Base-by-base conservation (phyloP, 129 eudicot species). In the Cynara cardunculus region DNA sequence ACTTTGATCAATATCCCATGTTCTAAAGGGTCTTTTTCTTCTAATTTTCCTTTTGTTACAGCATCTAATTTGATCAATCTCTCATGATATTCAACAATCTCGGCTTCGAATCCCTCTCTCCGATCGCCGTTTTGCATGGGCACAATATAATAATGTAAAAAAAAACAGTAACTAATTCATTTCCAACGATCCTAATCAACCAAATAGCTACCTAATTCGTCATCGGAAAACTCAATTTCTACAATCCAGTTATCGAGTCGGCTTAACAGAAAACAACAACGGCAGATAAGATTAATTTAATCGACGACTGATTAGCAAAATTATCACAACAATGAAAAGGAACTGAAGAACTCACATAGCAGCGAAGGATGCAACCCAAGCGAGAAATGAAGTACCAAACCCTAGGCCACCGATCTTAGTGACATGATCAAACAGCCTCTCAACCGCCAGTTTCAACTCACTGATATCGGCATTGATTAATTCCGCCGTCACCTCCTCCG, bases 311-410 rank as follows among this genome's bases (percentile, higher is more conserved):
- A n/a, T 56, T 5, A 56, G 1, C 24, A 24, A 18, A 56, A 56
- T 56, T 5, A 56, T n/a, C 9, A 56, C 25, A 19, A 18, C n/a
- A 56, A 56, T n/a, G 10, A 18, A 24, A n/a, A 25, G 28, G 35
- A 66, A 53, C 7, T 6, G 7, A 68, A 24, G 70, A 67, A 41
- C 88, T 85, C 75, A 93, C 98, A 91, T 91, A 41, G 97, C 91
- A 11, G 98, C 86, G 32, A 91, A 80, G 28, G 90, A 89, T 72
- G 98, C 94, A 69, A 93, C 82, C 97, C 95, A 93, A 73, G 86
- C 84, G 83, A 93, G 89, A 75, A 89, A 88, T 35, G 91, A 83
- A 62, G 94, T 85, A 32, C 90, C 94, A 11, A 93, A 88, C 34
- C 90, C 97, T 13, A 84, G 72, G 81, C 89, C 90, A 32, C 91